Conservation (phyloP, 2,329 filamentous ascomycete genomes). For the Endoconidiophora laricicola region DNA sequence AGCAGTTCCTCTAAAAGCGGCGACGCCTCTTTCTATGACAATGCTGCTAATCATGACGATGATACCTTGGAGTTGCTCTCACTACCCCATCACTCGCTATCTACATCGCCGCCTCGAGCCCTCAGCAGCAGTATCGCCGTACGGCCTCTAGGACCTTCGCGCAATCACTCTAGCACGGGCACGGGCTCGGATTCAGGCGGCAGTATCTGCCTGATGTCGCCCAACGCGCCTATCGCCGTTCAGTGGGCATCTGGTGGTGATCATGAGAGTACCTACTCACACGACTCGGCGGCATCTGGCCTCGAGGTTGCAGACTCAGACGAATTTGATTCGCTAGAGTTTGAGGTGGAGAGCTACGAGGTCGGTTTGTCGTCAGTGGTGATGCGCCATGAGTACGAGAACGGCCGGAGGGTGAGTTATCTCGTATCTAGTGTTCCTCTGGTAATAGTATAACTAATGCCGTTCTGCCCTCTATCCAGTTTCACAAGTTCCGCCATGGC, state of each 20-base stretch:
- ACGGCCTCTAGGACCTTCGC: too few relatives aligned
- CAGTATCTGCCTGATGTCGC: not conserved
- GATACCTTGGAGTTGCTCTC: too few relatives aligned
- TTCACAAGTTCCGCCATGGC: constrained; percentile 27
- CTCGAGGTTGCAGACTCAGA: constrained; percentile 8
- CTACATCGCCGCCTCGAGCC: too few relatives aligned
- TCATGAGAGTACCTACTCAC: not conserved
- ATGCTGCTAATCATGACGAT: too few relatives aligned
- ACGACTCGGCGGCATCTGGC: constrained; percentile 2
- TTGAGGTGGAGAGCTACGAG: constrained; percentile 19
- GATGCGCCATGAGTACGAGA: constrained; percentile 12
- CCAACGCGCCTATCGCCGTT: not conserved
- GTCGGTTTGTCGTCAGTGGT: constrained; percentile 14
- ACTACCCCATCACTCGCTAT: too few relatives aligned
- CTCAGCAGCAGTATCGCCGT: too few relatives aligned
- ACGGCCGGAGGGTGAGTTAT: constrained; percentile 13
- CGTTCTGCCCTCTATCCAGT: constrained; percentile 14
- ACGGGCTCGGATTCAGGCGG: not conserved
- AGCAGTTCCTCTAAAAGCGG: too few relatives aligned
- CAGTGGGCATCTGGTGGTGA: not conserved
- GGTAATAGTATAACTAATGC: not conserved
- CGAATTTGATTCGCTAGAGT: constrained; percentile 13
- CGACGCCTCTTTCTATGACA: too few relatives aligned
- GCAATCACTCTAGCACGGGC: too few relatives aligned
- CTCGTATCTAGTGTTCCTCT: not conserved